Base-by-base conservation (phyloP, 352 stramenopile genomes). In the Globisporangium alternatum region DNA sequence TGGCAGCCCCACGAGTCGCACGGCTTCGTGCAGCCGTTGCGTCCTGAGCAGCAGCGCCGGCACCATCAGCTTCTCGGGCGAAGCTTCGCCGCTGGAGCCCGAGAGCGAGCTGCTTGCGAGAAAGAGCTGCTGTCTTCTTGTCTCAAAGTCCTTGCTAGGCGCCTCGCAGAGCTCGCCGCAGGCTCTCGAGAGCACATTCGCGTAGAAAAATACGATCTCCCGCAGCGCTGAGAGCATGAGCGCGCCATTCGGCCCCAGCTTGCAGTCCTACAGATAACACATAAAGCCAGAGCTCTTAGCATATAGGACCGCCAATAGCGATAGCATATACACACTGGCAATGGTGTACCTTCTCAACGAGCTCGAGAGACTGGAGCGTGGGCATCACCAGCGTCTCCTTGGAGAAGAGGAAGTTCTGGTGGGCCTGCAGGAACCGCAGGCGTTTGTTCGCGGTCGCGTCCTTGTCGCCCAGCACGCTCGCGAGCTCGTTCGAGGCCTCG, bases 371-470 rank as follows among this genome's bases (percentile, higher is more conserved):
- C 45, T 78, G 66, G 25, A 91, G 49, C 35, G 90, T 68, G 48
- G 83, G 79, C 56, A 81, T 39, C 58, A 89, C 69, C n/a, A 91
- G 67, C 22, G 80, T 89, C 45, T 91, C 81, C 31, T 86, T 28
- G 3, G 84, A 79, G 57, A 90, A 90, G 3, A 72, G 77, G 28
- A 87, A 89, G 59, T 84, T 91, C 58, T 91, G 76, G 21, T 88
- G 71, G 7, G 75, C 71, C 65, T 92, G 80, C 15, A 91, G 64
- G 54, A 88, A 88, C 8, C 72, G 78, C 63, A 88, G 67, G 19
- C 78, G 64, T 19, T 64, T 67, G 45, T 9, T 66, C 33, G 70
- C 62, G 0, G 52, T 60, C 1, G 62, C 54, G 39, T 85, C 69
- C 28, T 39, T 55, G 31, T 72, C 65, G 15, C 52, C 48, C 28